Conservation (phyloP, 2,329 filamentous ascomycete genomes). For the Elsinoe fawcettii region DNA sequence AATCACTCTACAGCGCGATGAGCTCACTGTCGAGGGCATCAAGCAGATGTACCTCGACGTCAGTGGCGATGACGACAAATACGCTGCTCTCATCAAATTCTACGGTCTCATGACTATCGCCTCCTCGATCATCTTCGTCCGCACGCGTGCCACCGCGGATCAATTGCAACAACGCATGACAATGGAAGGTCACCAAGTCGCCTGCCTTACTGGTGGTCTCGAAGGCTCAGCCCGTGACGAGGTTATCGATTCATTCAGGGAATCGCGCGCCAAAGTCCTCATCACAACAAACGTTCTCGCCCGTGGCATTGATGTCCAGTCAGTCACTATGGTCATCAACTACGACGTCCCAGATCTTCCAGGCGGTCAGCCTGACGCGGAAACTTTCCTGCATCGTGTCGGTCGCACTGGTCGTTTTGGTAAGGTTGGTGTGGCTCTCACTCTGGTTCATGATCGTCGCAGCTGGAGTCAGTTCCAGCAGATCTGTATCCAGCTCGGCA, state of each 20-base stretch:
- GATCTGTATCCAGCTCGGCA: conserved; percentile 75
- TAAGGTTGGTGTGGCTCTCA: conserved; percentile 90
- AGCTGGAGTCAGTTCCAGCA: conserved; percentile 71
- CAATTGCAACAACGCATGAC: conserved; percentile 82
- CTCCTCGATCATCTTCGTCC: conserved; percentile 96
- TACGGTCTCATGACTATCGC: conserved; percentile 95
- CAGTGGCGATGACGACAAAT: conserved; percentile 72
- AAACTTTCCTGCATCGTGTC: conserved; percentile 97
- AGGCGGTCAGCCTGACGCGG: conserved; percentile 69
- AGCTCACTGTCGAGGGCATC: conserved; percentile 93
- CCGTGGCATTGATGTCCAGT: conserved; percentile 86
- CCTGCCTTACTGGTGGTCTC: conserved; percentile 78
- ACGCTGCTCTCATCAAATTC: conserved; percentile 78
- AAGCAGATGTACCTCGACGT: conserved; percentile 98
- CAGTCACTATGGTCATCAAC: conserved; percentile 97
- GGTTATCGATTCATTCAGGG: conserved; percentile 79
- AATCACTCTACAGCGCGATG: conserved; percentile 77
- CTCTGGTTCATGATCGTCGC: conserved; percentile 79
- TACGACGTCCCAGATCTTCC: conserved; percentile 56
- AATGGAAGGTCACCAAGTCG: conserved; percentile 83
- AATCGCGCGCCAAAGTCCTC: conserved; percentile 82
- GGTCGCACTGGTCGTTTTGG: conserved; percentile 95
- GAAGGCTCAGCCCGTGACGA: conserved; percentile 76
- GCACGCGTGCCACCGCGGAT: conserved; percentile 61
- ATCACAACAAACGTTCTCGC: conserved; percentile 97